A percentile compares a stretch with the other conserved stretches of the same genome.
Evolutionary conservation across 305 asterid genomes (phyloP).

Genomic region (Fraxinus floribunda): DNA sequence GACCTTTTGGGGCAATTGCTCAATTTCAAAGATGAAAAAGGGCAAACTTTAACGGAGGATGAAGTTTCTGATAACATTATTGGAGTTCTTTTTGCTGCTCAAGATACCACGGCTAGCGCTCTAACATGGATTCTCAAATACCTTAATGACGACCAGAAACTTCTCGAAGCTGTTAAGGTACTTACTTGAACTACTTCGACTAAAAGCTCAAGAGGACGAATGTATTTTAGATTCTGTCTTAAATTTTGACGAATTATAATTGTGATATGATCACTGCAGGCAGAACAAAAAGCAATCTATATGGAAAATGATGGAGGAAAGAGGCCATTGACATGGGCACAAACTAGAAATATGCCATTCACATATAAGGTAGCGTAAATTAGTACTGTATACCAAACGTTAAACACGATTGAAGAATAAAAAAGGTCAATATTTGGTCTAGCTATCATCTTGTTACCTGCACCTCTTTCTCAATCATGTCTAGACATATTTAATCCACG

Average conservation of each 20-base stretch:
- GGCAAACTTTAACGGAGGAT: slow-evolving; percentile 46
- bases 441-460: background rate
- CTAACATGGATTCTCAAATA: slow-evolving; percentile 87
- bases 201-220: background rate
- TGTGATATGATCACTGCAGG: slow-evolving; percentile 34
- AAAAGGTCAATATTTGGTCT: background rate
- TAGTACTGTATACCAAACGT: background rate
- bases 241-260: background rate
- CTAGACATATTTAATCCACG: too few relatives aligned
- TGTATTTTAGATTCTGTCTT: background rate
- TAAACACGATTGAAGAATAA: background rate
- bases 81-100: slow-evolving; percentile 91
- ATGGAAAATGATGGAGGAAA: slow-evolving; percentile 48
- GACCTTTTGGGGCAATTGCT: slow-evolving; percentile 56
- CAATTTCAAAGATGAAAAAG: slow-evolving; percentile 47
- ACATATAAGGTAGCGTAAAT: slow-evolving; percentile 51
- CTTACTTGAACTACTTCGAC: background rate
- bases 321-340: slow-evolving; percentile 57
- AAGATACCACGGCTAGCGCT: slow-evolving; percentile 86
- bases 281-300: slow-evolving; percentile 59
- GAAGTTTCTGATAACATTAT: slow-evolving; percentile 78
- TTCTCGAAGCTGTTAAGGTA: slow-evolving; percentile 71
- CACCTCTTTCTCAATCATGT: background rate
- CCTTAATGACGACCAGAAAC: slow-evolving; percentile 56
- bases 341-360: slow-evolving; percentile 72